Conservation (phyloP, 371 early-diverging fungal species). For the Haplosporangium sp. region DNA sequence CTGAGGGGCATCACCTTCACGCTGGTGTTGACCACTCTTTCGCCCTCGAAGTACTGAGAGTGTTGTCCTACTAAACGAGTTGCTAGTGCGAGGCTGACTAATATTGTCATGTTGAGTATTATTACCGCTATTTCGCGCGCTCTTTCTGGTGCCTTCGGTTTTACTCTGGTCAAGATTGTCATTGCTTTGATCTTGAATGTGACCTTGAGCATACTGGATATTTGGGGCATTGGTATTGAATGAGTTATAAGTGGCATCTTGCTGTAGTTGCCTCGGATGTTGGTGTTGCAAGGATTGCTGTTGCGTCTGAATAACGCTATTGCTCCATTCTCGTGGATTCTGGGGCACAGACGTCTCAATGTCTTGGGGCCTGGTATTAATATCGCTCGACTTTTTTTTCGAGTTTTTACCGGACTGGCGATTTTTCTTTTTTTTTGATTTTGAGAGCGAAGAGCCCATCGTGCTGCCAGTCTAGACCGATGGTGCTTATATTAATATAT, state of each 20-base stretch:
- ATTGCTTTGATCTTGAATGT: neutral
- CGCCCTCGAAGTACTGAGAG: conserved; percentile 41
- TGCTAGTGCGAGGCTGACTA: conserved; percentile 31
- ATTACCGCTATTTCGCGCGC: conserved; percentile 26
- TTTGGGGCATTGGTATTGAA: conserved; percentile 7
- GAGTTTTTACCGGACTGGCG: conserved; percentile 14
- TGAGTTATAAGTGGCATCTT: conserved; percentile 3
- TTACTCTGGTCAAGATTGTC: neutral
- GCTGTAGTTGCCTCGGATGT: neutral
- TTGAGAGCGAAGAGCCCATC: conserved; percentile 52
- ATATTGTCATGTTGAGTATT: conserved; percentile 23
- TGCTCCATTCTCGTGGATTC: conserved; percentile 33
- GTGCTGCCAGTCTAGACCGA: neutral
- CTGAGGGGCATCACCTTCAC: conserved; percentile 12
- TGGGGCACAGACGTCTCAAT: conserved; percentile 29
- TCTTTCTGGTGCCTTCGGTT: neutral
- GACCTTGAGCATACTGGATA: neutral
- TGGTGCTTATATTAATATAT: neutral
- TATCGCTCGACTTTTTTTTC: neutral
- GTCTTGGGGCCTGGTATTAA: conserved; percentile 1
- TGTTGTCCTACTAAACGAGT: conserved; percentile 31
- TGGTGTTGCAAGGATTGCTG: neutral
- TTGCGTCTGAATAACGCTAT: conserved; percentile 1
- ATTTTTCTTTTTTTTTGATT: conserved; percentile 39
- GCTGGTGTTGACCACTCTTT: conserved; percentile 35